Evolutionary conservation across 441 rosid genomes (phyloP), one percentile per base, ranked within the genome.

Genomic region (Brassica balearica): DNA sequence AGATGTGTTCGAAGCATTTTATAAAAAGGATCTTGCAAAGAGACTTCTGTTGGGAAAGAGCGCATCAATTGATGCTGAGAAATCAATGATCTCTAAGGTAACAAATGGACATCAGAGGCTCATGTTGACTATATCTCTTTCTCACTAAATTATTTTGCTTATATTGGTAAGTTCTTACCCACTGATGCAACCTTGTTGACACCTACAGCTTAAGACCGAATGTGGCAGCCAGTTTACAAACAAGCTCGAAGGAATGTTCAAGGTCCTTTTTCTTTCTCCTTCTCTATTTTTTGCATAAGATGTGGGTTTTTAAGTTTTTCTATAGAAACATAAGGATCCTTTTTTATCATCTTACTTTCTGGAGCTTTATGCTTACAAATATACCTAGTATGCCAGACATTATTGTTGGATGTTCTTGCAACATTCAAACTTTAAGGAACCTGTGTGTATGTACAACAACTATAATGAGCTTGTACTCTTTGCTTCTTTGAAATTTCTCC

Each of bases 181-280:
- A 69, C 86, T 77, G 68, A 61, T 56, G 43, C 41, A 55, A 41
- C 63, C 68, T 73, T 25, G 71, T 0, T 80, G 79, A 14, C 63
- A 58, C 68, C 46, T 87, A 82, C 99, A 96, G 99, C 89, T 96
- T 64, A 96, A 96, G 88, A 96, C 95, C 0, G 99, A 96, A 84
- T 96, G 99, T 85, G 99, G 99, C 59, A 94, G 99, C 77, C 99
- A 96, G 82, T 96, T 96, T 80, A 96, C 99, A 6, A 96, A 93
- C 87, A 96, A 96, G 78, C 99, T 96, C 64, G 99, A 96, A 70
- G 99, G 99, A 81, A 96, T 96, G 99, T 94, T 96, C 82, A 96
- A 94, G 99, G 99, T 92, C 38, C 32, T 80, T 19, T 46, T 78
- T 68, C 78, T 75, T 84, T 74, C 48, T 79, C 62, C 15, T 46